Evolutionary conservation across 139 green algal genomes (phyloP).

Genomic region (Chlamydomonas sp.): DNA sequence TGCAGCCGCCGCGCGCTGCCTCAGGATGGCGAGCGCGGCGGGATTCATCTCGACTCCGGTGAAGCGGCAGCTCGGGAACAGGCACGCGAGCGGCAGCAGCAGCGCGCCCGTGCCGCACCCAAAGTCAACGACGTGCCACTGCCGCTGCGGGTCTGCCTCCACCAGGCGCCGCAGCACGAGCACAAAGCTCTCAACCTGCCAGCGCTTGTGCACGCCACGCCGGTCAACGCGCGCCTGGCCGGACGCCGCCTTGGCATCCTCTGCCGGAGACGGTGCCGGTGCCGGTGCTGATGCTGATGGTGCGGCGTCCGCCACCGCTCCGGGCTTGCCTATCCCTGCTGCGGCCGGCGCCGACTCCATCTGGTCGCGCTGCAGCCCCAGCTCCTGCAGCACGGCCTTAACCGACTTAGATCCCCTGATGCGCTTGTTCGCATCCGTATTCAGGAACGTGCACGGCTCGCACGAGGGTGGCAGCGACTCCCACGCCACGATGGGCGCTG

Average conservation of each 20-base stretch:
- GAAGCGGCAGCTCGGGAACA: constrained; percentile 50
- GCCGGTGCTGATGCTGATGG: too few species aligned
- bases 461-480: too few species aligned
- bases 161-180: constrained; percentile 39
- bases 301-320: too few species aligned
- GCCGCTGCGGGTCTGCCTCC: not conserved
- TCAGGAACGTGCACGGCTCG: too few species aligned
- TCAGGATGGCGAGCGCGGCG: constrained; percentile 44
- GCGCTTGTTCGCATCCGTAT: too few species aligned
- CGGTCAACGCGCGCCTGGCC: not conserved
- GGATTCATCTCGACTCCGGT: constrained; percentile 66
- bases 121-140: constrained; percentile 60
- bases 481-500: too few species aligned
- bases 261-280: not conserved
- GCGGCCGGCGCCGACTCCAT: too few species aligned
- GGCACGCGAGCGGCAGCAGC: constrained; percentile 50
- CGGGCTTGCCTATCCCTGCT: too few species aligned
- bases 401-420: too few species aligned
- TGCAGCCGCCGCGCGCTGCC: constrained; percentile 31
- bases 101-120: constrained; percentile 61
- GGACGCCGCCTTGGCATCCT: not conserved
- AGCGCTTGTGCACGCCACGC: constrained; percentile 20
- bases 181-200: constrained; percentile 57
- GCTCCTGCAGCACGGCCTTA: too few species aligned
- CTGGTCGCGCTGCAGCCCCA: too few species aligned